Base-by-base conservation (phyloP, 1,284 basidiomycete genomes). In the Sanghuangporus weigelae region DNA sequence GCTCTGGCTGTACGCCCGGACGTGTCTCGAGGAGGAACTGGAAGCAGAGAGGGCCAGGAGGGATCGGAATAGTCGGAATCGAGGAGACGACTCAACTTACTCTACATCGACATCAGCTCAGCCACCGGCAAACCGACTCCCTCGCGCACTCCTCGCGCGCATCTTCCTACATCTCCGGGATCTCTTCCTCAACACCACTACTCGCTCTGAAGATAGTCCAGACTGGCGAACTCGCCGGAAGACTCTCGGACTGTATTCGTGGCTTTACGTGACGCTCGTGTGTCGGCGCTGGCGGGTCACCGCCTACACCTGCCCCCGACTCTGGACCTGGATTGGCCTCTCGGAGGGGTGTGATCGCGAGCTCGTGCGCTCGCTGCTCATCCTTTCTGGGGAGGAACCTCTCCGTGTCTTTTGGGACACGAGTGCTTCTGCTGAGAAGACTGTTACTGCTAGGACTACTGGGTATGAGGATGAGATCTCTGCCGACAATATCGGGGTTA, bases 1-100 rank as follows among this genome's bases (percentile, higher is more conserved):
- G 12, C 39, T 57, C 44, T 57, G 56, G 56, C 56, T 57, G 14
- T 57, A 57, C 7, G 56, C 56, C 31, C 56, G 56, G 19, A 48
- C 39, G 11, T 57, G 56, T 38, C 6, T 57, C 6, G 56, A 57
- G n/a, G 56, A 57, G 35, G 56, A 57, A 42, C 12, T n/a, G 4
- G 31, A 35, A 44, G 26, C 10, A 40, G 56, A 42, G 19, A 23
- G 16, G 26, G 5, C 44, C 10, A 26, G 56, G 10, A 42, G 19
- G 36, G 21, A 46, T 14, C 44, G 44, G 55, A 12, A 23, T 21
- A 16, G 3, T 44, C n/a, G 50, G 31, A 14, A 53, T 53, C 50
- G 31, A 53, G 50, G 23, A 7, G 2, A 21, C 19, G 26, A 31
- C 26, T 31, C 26, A 31, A 2, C 26, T 3, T 31, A 2, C 26